A percentile compares a stretch with the other conserved stretches of the same genome.
These are phyloP conservation scores for Microbotryum scabiosae DNA, from an alignment of 1,284 basidiomycete species.

Conservation along the genomic window DNA sequence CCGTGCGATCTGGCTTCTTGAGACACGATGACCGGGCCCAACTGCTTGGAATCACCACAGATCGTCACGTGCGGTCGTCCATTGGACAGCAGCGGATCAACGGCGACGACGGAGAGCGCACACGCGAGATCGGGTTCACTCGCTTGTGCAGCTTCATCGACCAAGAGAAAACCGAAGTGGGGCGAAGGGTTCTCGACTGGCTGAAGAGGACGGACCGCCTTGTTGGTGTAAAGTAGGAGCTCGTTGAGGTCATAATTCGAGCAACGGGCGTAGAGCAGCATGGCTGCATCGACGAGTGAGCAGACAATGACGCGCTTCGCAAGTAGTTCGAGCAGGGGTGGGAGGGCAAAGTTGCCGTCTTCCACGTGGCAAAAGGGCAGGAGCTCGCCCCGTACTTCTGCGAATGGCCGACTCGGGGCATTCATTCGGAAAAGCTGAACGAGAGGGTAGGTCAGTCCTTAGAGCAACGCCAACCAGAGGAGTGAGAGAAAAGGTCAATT, in stretches of 20 bases:
- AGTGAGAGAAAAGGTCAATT: not conserved
- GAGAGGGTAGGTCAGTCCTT: too few relatives aligned
- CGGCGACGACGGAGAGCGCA: slow-evolving; percentile 39
- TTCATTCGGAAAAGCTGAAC: slow-evolving; percentile 35
- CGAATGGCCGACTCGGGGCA: slow-evolving; percentile 39
- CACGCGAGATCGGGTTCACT: slow-evolving; percentile 40
- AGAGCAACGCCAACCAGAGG: too few relatives aligned
- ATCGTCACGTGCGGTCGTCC: slow-evolving; percentile 28
- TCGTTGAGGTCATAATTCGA: slow-evolving; percentile 38
- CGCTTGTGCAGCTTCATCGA: slow-evolving; percentile 44
- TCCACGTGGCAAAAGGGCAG: slow-evolving; percentile 33
- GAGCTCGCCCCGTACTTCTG: slow-evolving; percentile 36
- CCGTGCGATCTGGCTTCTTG: slow-evolving; percentile 35
- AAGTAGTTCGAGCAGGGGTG: slow-evolving; percentile 32
- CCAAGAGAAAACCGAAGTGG: slow-evolving; percentile 42
- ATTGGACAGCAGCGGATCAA: slow-evolving; percentile 13
- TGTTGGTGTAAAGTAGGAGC: slow-evolving; percentile 26
- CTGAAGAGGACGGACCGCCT: slow-evolving; percentile 19
- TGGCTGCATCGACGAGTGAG: slow-evolving; percentile 37
- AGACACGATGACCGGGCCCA: slow-evolving; percentile 40
- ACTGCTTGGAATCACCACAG: slow-evolving; percentile 41
- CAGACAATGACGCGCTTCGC: slow-evolving; percentile 39
- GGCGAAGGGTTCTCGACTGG: slow-evolving; percentile 17
- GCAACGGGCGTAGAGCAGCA: slow-evolving; percentile 35
- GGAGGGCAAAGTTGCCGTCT: slow-evolving; percentile 34